Evolutionary conservation across 208 protist species (phyloP).

Genomic region (Trypanosoma grayi): DNA sequence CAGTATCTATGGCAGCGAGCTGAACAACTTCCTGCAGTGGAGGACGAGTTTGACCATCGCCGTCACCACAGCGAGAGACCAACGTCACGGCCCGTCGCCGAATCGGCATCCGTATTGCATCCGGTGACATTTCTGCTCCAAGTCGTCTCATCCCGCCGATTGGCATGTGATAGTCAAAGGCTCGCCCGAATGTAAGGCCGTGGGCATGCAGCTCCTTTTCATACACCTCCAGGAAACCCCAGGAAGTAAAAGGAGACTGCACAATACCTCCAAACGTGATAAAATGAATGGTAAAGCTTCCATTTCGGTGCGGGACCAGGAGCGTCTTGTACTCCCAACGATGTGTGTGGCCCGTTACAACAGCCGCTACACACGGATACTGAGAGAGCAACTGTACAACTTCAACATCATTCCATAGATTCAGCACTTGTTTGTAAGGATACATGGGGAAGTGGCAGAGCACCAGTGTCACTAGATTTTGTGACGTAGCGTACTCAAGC

Average conservation of each 20-base stretch:
- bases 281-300: constrained; percentile 14
- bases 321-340: constrained; percentile 9
- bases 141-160: background rate
- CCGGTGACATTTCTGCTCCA: too few species aligned
- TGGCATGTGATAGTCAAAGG: constrained; percentile 10
- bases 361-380: constrained; percentile 17
- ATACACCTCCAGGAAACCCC: constrained; percentile 25
- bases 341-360: constrained; percentile 22
- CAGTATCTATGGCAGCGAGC: background rate
- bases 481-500: constrained; percentile 4
- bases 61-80: background rate
- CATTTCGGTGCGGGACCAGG: background rate
- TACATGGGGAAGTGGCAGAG: constrained; percentile 22
- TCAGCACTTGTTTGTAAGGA: constrained; percentile 7
- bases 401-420: constrained; percentile 28
- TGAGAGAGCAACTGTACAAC: constrained; percentile 16
- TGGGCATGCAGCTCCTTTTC: constrained; percentile 9
- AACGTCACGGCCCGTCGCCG: background rate
- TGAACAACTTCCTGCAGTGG: background rate
- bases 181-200: constrained; percentile 15
- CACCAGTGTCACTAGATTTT: background rate
- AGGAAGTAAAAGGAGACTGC: constrained; percentile 26
- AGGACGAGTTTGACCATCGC: background rate
- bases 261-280: constrained; percentile 23
- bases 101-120: too few species aligned